phyloP scores from a whole-genome alignment of 1,284 basidiomycete genomes.

The Trichosporon sp. region DNA sequence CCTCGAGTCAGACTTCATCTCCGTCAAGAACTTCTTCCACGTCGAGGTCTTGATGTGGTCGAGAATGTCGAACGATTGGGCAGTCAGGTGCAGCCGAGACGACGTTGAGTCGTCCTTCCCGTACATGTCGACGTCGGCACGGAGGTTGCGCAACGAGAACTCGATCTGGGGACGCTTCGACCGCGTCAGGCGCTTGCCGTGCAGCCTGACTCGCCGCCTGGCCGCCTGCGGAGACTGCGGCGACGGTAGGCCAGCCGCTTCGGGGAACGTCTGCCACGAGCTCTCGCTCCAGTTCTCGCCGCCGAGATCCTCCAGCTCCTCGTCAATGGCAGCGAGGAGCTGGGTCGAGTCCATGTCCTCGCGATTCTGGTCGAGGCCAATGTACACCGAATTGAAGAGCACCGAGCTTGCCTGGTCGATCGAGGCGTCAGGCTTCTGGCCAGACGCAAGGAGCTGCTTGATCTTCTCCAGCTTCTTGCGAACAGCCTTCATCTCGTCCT shows the following conservation, averaged over 20 bases:
- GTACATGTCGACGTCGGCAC: constrained; percentile 66
- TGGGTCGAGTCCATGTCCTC: constrained; percentile 66
- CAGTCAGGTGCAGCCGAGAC: constrained; percentile 62
- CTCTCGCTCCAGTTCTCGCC: constrained; percentile 65
- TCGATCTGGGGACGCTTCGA: constrained; percentile 78
- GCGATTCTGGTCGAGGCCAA: constrained; percentile 65
- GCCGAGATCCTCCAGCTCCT: constrained; percentile 66
- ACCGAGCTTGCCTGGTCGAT: constrained; percentile 64
- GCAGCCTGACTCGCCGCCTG: constrained; percentile 35
- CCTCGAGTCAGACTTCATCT: constrained; percentile 70
- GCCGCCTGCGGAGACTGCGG: constrained; percentile 29
- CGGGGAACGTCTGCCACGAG: constrained; percentile 74
- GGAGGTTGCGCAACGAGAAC: constrained; percentile 65
- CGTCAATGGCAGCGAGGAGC: constrained; percentile 83
- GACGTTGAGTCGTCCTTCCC: constrained; percentile 57
- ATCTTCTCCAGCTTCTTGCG: constrained; percentile 82
- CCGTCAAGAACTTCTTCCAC: constrained; percentile 94
- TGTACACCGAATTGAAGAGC: constrained; percentile 89
- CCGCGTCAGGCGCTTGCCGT: constrained; percentile 57
- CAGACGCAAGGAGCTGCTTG: constrained; percentile 85
- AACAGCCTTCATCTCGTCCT: constrained; percentile 83
- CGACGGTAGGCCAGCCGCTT: constrained; percentile 31
- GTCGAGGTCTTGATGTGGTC: constrained; percentile 98
- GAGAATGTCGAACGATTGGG: constrained; percentile 76
- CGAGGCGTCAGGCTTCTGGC: constrained; percentile 76